Base-by-base conservation (phyloP, 805 yeast species). In the Pichia manshurica region DNA sequence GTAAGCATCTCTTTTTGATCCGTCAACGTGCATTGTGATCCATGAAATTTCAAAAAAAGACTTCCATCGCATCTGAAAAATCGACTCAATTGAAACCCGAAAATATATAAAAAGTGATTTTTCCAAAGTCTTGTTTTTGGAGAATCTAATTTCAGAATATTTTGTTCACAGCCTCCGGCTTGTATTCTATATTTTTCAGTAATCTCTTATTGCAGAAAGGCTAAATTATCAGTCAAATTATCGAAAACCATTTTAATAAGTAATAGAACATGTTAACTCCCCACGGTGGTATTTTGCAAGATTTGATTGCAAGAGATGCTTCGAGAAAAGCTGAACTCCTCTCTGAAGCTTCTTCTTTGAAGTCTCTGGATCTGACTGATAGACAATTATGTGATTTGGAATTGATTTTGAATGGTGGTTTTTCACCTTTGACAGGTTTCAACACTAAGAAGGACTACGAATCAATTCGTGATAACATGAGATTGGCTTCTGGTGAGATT, bases 321-420 rank as follows among this genome's bases (percentile, higher is more conserved):
- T 64, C 78, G 35, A 79, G 76, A 55, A 81, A 76, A 56, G 63
- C 62, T 5, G 70, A 74, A 45, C 73, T 90, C 38, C 59, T 83
- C 39, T 60, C 70, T 23, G 93, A 88, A 68, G 75, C 83, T 17
- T 69, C 72, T 29, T 51, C 68, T 13, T 72, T 81, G 46, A 68
- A 72, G 20, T 60, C 73, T n/a, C 65, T 77, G 44, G 68, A 66
- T 12, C 73, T 90, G 55, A 82, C 95, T 31, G 91, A 81, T 53
- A 84, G 98, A 65, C 97, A 90, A 66, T 73, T 90, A 48, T 90
- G 98, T 68, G 98, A 90, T 67, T 71, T 91, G 61, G 98, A 90
- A 70, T 74, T 91, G 66, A 87, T 90, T 62, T 70, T 91, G 52
- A 85, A 85, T 59, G 98, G 98, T 66, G 97, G 97, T 5, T 90